Percentiles rank a stretch among this genome's conserved stretches.
Evolutionary conservation across 208 protist species (phyloP).

Genomic region (Vickermania spadyakhi): DNA sequence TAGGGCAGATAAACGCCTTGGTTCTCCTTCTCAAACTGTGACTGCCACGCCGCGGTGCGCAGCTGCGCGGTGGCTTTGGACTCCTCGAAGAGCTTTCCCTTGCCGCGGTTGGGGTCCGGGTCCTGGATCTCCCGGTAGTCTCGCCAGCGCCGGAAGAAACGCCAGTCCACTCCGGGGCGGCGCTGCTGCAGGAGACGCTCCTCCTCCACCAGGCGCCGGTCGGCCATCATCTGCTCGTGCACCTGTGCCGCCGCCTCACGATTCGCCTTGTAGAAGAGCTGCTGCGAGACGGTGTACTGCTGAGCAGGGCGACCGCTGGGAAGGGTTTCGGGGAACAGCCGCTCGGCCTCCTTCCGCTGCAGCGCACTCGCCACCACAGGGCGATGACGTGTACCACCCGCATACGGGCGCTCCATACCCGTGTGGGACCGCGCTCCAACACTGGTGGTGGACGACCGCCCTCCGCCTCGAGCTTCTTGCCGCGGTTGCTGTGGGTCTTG

Average conservation of each 20-base stretch:
- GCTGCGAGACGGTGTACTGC: slow-evolving; percentile 48
- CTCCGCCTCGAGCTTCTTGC: not conserved
- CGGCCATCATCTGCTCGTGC: slow-evolving; percentile 24
- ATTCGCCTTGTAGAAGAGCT: slow-evolving; percentile 21
- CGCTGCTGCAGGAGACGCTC: slow-evolving; percentile 27
- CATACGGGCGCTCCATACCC: not conserved
- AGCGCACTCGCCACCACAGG: slow-evolving; percentile 40
- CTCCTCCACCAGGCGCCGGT: slow-evolving; percentile 23
- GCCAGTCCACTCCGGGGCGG: slow-evolving; percentile 26
- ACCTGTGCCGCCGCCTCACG: slow-evolving; percentile 27
- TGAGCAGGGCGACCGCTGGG: slow-evolving; percentile 67
- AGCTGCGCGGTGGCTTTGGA: slow-evolving; percentile 28
- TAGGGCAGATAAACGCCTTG: slow-evolving; percentile 69
- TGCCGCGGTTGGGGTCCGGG: slow-evolving; percentile 39
- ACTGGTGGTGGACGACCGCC: not conserved
- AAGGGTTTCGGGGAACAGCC: slow-evolving; percentile 62
- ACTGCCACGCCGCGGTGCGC: slow-evolving; percentile 74
- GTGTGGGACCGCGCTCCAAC: not conserved
- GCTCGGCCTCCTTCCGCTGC: slow-evolving; percentile 27
- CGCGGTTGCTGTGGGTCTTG: no score
- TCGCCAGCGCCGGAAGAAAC: slow-evolving; percentile 40
- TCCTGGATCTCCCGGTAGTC: slow-evolving; percentile 79
- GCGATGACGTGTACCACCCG: slow-evolving; percentile 13
- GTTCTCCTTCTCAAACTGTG: slow-evolving; percentile 85
- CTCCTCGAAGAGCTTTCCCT: slow-evolving; percentile 53